Conservation (phyloP, 768 basidiomycete genomes). For the Suillus ampliporus region DNA sequence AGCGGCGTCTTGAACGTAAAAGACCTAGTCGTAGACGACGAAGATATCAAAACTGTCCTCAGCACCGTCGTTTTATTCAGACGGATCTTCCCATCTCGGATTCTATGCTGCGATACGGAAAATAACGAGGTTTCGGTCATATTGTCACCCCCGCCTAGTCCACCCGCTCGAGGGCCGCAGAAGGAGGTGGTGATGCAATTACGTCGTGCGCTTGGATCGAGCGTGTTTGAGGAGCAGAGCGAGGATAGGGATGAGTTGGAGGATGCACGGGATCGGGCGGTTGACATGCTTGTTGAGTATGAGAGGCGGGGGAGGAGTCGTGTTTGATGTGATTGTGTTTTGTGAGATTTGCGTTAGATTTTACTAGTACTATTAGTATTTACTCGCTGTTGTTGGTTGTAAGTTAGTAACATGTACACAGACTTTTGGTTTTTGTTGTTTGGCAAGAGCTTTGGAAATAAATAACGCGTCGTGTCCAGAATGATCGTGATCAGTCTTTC, state of each 20-base stretch:
- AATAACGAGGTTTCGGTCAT: slow-evolving; percentile 42
- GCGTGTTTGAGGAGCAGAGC: slow-evolving; percentile 49
- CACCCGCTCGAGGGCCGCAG: slow-evolving; percentile 38
- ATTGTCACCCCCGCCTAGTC: slow-evolving; percentile 66
- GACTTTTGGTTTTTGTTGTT: too few species aligned
- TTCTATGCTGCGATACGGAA: slow-evolving; percentile 20
- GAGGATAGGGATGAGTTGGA: slow-evolving; percentile 54
- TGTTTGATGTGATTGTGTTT: slow-evolving; percentile 24
- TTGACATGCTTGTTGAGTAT: slow-evolving; percentile 65
- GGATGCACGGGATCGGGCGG: slow-evolving; percentile 77
- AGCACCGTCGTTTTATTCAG: slow-evolving; percentile 65
- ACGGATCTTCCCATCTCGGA: slow-evolving; percentile 55
- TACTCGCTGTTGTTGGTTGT: slow-evolving; percentile 1
- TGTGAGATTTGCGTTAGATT: background rate
- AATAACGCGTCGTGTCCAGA: too few species aligned
- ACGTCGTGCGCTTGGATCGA: slow-evolving; percentile 58
- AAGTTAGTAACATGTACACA: too few species aligned
- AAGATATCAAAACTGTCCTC: slow-evolving; percentile 58
- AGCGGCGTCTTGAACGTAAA: slow-evolving; percentile 39
- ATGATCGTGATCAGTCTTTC: too few species aligned
- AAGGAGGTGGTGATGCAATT: slow-evolving; percentile 51
- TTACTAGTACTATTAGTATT: slow-evolving; percentile 3
- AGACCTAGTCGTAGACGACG: slow-evolving; percentile 41
- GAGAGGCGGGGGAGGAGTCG: slow-evolving; percentile 41
- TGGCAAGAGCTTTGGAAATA: too few species aligned